Evolutionary conservation across 768 basidiomycete genomes (phyloP).

Genomic region (Sarcodon sp.): DNA sequence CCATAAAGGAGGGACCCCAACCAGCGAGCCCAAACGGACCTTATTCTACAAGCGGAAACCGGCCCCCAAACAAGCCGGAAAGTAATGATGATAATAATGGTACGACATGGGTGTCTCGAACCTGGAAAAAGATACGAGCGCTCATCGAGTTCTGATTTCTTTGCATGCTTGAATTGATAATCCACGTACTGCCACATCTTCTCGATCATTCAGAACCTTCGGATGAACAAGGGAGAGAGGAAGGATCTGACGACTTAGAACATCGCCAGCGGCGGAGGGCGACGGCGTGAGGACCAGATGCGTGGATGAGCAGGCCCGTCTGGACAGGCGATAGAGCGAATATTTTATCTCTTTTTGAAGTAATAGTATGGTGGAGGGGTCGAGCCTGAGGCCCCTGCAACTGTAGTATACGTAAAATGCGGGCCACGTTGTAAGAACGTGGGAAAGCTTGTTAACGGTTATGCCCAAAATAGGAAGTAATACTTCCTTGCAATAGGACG

Average conservation of each 20-base stretch:
- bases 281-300: slow-evolving; percentile 20
- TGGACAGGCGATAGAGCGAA: no score
- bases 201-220: slow-evolving; percentile 8
- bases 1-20: slow-evolving; percentile 11
- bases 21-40: slow-evolving; percentile 10
- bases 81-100: slow-evolving; percentile 40
- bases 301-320: no score
- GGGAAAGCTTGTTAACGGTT: no score
- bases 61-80: no score
- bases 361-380: no score
- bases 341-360: no score
- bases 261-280: slow-evolving; percentile 36
- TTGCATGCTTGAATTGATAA: not conserved
- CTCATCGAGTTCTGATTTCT: slow-evolving; percentile 60
- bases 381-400: no score
- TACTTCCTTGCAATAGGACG: no score
- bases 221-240: slow-evolving; percentile 16
- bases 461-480: no score
- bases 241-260: slow-evolving; percentile 27
- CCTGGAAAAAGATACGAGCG: slow-evolving; percentile 53
- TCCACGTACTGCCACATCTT: slow-evolving; percentile 2
- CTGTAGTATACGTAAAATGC: no score
- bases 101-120: slow-evolving; percentile 68
- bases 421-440: no score
- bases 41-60: slow-evolving; percentile 2